phyloP scores from a whole-genome alignment of 768 basidiomycete species.

The Macrolepiota albuminosa region DNA sequence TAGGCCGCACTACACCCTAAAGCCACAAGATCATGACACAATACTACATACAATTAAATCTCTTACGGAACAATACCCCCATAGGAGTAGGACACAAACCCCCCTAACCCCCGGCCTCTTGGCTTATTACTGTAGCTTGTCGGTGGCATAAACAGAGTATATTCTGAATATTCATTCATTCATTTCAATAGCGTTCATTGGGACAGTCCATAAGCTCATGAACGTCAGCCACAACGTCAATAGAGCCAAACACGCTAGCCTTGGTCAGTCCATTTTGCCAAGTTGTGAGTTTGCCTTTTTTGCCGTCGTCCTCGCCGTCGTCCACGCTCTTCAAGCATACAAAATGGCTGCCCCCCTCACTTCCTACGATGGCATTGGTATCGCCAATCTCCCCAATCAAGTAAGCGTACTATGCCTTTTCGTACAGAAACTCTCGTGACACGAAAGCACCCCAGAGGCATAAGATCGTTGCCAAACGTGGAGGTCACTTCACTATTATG shows the following conservation, averaged over 20 bases:
- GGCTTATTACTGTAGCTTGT: too few species aligned
- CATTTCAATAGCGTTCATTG: too few species aligned
- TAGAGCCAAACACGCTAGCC: constrained; percentile 20
- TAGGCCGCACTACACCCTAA: too few species aligned
- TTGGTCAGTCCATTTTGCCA: constrained; percentile 32
- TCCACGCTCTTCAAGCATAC: constrained; percentile 19
- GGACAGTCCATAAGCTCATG: too few species aligned
- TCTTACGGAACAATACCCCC: too few species aligned
- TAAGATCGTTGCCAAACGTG: constrained; percentile 97
- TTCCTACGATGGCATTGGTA: constrained; percentile 78
- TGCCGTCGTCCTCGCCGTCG: constrained; percentile 19
- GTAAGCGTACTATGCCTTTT: constrained; percentile 35
- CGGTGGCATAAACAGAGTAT: too few species aligned
- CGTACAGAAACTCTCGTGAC: constrained; percentile 17
- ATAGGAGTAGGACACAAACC: too few species aligned
- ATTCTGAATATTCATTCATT: too few species aligned
- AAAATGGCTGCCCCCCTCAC: constrained; percentile 43
- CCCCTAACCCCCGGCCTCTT: too few species aligned
- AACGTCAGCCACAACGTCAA: constrained; percentile 18
- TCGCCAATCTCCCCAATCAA: constrained; percentile 98
- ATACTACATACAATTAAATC: too few species aligned
- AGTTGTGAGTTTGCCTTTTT: constrained; percentile 20
- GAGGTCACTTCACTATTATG: constrained; percentile 99
- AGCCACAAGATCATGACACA: too few species aligned
- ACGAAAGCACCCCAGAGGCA: constrained; percentile 64